phyloP scores from a whole-genome alignment of 2,329 filamentous ascomycete species.

The Trichocomaceae sp. region DNA sequence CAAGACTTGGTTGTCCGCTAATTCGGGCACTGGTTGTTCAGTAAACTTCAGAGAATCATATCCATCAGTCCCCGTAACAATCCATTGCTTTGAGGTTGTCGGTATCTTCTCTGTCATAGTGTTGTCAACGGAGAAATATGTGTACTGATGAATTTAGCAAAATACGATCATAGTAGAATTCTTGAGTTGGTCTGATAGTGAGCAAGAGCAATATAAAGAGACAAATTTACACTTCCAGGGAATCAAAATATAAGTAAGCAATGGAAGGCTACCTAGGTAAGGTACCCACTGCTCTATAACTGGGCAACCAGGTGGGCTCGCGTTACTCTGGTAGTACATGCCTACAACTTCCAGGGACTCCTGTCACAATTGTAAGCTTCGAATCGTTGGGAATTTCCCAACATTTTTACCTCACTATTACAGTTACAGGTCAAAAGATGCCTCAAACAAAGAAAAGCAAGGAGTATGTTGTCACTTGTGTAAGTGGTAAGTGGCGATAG shows the following conservation, averaged over 20 bases:
- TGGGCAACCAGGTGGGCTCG: neutral
- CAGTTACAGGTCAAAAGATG: too few relatives aligned
- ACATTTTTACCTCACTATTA: too few relatives aligned
- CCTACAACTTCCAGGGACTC: neutral
- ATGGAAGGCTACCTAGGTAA: too few relatives aligned
- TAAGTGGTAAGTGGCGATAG: neutral
- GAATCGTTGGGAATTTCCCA: too few relatives aligned
- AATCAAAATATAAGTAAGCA: too few relatives aligned
- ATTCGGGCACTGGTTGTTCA: neutral
- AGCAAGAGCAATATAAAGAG: neutral
- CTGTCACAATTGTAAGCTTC: neutral
- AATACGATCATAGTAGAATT: neutral
- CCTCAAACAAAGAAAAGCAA: neutral
- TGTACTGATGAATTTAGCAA: neutral
- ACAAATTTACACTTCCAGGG: neutral
- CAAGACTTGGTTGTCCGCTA: constrained; percentile 5
- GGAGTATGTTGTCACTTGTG: neutral
- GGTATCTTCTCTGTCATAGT: constrained; percentile 3
- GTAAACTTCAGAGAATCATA: neutral
- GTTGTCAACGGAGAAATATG: neutral
- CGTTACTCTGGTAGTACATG: neutral
- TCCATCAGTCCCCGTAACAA: neutral
- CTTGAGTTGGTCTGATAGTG: neutral
- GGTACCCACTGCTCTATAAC: neutral
- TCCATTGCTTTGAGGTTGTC: constrained; percentile 4